Evolutionary conservation across 129 eudicot genomes (phyloP), one percentile per base, ranked within the genome.

Genomic region (Artemisia annua): DNA sequence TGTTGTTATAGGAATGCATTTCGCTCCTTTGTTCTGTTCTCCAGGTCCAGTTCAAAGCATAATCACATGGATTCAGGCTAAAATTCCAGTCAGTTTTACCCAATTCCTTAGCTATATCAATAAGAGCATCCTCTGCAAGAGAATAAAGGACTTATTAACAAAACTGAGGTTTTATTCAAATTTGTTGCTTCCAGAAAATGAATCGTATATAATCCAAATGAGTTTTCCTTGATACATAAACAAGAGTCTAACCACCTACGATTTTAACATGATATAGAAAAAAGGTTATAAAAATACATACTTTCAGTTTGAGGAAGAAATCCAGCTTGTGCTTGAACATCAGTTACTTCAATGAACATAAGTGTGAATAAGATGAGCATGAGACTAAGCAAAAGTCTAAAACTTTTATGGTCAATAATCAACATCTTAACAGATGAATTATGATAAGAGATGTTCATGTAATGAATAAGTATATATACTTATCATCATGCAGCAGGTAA

Each of bases 31-130:
- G 1, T 54, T 16, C 12, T 83, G 79, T 5, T 39, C 10, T 39
- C 44, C 44, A 32, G 85, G 58, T 7, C 83, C 81, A 77, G 32
- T 39, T 76, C 28, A 77, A n/a, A 68, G 62, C 54, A 16, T 57
- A 22, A 64, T 73, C 80, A 43, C 90, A 86, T 48, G 90, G 90
- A 68, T 83, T 81, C 20, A 76, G 24, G 58, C 9, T 71, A 69
- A 83, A 86, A 51, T 83, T 55, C 90, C 90, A 86, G 63, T 83
- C 80, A 11, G 5, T 71, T 66, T 86, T 83, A 10, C 81, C 75
- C 74, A 86, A 43, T 50, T 86, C 53, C 10, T 63, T 39, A 15
- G 87, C 90, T 49, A 86, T 86, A 20, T 83, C 82, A 14, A 11
- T 53, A 48, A 86, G 85, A 58, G 79, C 87, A 48, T 73, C 17